These are phyloP conservation scores for Sindora glabra DNA, from an alignment of 306 rosid genomes.

Conservation along the genomic window DNA sequence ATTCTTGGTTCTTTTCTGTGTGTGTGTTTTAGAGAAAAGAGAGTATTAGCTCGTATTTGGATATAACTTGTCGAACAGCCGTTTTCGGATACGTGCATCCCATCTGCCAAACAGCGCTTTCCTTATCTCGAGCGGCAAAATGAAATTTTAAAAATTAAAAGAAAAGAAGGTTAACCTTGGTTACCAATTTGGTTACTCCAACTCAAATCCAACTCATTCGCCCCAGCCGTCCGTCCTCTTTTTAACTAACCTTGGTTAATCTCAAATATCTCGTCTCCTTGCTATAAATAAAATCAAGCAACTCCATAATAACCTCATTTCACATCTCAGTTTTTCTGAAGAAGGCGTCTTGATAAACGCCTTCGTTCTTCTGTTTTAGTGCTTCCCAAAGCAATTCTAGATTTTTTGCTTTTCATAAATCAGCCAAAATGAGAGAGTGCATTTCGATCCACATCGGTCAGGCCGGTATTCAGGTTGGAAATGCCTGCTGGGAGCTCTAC, in stretches of 20 bases:
- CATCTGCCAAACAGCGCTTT: too few species aligned
- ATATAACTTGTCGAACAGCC: too few species aligned
- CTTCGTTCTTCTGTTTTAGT: background rate
- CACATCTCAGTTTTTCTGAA: background rate
- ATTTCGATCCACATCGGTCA: constrained; percentile 62
- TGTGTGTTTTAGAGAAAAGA: too few species aligned
- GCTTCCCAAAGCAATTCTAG: background rate
- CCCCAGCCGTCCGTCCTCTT: background rate
- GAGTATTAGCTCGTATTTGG: too few species aligned
- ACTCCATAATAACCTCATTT: background rate
- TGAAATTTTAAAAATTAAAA: background rate
- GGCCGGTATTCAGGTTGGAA: constrained; percentile 69
- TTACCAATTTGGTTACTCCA: background rate
- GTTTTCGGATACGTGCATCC: too few species aligned
- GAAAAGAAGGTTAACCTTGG: background rate
- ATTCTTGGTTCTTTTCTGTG: too few species aligned
- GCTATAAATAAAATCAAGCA: background rate
- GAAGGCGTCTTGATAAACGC: constrained; percentile 56
- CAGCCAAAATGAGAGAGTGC: constrained; percentile 49
- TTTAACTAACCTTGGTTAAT: background rate
- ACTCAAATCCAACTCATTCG: constrained; percentile 1
- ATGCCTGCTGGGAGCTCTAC: constrained; percentile 73
- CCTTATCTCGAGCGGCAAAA: constrained; percentile 8
- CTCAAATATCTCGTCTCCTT: background rate
- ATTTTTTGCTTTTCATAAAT: background rate